Percentiles rank a stretch among this genome's conserved stretches.
These are phyloP conservation scores for Cryptococcus sp. DNA, from an alignment of 1,284 basidiomycete genomes.

Conservation along the genomic window DNA sequence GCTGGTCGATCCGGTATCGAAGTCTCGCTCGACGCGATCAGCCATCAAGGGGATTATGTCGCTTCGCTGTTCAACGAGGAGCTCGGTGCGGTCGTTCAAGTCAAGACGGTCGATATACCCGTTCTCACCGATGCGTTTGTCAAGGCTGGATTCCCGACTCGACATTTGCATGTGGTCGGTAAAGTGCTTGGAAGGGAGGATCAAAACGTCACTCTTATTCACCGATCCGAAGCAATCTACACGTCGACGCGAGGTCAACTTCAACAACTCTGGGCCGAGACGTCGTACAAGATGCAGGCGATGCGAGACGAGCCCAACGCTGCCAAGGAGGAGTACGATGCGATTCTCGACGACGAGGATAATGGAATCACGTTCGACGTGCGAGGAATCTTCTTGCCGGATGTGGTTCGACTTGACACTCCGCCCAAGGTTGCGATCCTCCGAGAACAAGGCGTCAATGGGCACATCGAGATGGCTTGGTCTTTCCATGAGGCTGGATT, in stretches of 20 bases:
- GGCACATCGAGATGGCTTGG: constrained; percentile 98
- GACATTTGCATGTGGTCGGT: constrained; percentile 70
- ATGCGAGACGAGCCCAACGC: constrained; percentile 76
- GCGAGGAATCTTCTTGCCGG: constrained; percentile 54
- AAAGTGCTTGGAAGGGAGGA: constrained; percentile 56
- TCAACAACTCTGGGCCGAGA: constrained; percentile 88
- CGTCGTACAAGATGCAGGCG: constrained; percentile 84
- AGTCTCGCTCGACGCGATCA: constrained; percentile 49
- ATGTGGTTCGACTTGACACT: constrained; percentile 29
- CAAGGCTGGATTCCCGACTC: constrained; percentile 64
- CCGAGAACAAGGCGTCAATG: constrained; percentile 97
- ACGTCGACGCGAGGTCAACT: constrained; percentile 62
- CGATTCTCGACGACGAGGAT: constrained; percentile 63
- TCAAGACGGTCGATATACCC: constrained; percentile 59
- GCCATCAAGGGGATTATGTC: constrained; percentile 53
- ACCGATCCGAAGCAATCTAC: constrained; percentile 57
- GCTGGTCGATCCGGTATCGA: constrained; percentile 75
- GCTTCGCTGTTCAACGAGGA: constrained; percentile 91
- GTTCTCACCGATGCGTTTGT: constrained; percentile 61
- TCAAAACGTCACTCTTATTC: constrained; percentile 60
- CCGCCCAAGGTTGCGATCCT: constrained; percentile 90
- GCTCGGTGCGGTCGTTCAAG: constrained; percentile 87
- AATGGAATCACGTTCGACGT: constrained; percentile 73
- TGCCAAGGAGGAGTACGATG: constrained; percentile 75
- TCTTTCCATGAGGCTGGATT: constrained; percentile 91